A percentile compares a stretch with the other conserved stretches of the same genome.
Evolutionary conservation across 139 green algal species (phyloP).

Genomic region (Haematococcus lacustris): DNA sequence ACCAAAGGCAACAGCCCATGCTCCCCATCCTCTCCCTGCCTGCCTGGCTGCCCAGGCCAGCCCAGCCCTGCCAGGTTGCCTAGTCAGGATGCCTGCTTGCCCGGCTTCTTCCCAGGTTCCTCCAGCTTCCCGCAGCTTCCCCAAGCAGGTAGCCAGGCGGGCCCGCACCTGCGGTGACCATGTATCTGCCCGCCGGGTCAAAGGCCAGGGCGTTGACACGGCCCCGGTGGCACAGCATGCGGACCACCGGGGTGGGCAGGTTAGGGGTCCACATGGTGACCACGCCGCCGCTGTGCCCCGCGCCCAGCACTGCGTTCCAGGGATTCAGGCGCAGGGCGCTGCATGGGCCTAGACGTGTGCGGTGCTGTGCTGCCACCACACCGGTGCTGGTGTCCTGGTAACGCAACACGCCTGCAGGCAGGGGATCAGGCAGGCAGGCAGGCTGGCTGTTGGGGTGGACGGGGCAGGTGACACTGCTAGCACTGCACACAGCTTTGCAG

Average conservation of each 20-base stretch:
- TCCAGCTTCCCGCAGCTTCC: no score
- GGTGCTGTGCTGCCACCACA: slow-evolving; percentile 74
- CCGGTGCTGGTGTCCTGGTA: slow-evolving; percentile 96
- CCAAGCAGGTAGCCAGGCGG: no score
- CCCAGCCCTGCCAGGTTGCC: no score
- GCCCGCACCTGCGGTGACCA: slow-evolving; percentile 75
- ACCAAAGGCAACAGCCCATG: no score
- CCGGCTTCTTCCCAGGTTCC: no score
- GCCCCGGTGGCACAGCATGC: slow-evolving; percentile 89
- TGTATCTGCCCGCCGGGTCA: slow-evolving; percentile 63
- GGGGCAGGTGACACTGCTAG: no score
- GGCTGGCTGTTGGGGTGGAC: no score
- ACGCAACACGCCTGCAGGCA: slow-evolving; percentile 56
- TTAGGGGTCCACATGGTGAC: slow-evolving; percentile 96
- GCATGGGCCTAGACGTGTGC: slow-evolving; percentile 75
- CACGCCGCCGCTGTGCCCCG: slow-evolving; percentile 82
- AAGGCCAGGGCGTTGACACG: slow-evolving; percentile 67
- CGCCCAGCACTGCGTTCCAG: slow-evolving; percentile 75
- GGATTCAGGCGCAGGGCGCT: slow-evolving; percentile 79
- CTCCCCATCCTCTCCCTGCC: no score
- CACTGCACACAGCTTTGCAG: no score
- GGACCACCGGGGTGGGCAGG: slow-evolving; percentile 70
- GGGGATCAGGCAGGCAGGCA: no score
- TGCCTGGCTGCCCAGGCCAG: no score
- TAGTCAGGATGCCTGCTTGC: no score